Conservation (phyloP, 129 eudicot genomes). For the Mikania micrantha region DNA sequence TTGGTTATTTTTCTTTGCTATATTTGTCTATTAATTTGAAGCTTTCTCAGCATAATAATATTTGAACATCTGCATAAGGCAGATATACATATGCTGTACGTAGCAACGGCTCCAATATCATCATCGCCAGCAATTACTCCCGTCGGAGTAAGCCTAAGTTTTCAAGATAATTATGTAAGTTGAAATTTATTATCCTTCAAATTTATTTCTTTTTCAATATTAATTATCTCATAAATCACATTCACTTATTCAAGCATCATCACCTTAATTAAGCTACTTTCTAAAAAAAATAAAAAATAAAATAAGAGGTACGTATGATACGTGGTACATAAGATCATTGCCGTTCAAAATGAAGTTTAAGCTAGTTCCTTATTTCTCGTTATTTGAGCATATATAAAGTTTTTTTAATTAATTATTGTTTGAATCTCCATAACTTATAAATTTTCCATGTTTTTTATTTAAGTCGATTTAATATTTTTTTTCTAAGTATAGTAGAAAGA, state of each 20-base stretch:
- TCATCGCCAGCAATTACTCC: neutral
- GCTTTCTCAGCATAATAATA: neutral
- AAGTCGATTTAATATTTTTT: too few relatives aligned
- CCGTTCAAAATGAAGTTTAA: too few relatives aligned
- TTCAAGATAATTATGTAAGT: conserved; percentile 4
- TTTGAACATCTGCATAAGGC: neutral
- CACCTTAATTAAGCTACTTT: neutral
- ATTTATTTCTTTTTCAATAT: neutral
- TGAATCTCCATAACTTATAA: too few relatives aligned
- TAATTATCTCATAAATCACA: neutral
- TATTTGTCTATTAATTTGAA: neutral
- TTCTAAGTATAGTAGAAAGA: too few relatives aligned
- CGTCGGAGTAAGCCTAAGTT: neutral
- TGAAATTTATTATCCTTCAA: neutral
- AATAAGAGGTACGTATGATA: neutral
- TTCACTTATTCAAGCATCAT: neutral
- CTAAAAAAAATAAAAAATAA: neutral
- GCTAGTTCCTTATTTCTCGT: too few relatives aligned
- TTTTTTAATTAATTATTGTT: too few relatives aligned
- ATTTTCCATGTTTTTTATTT: too few relatives aligned
- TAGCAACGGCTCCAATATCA: conserved; percentile 13
- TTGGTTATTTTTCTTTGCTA: too few relatives aligned
- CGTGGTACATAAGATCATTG: too few relatives aligned
- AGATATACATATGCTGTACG: neutral
- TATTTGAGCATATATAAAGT: too few relatives aligned